phyloP scores from a whole-genome alignment of 1,284 basidiomycete species.

The Cryptococcus amylolentus region DNA sequence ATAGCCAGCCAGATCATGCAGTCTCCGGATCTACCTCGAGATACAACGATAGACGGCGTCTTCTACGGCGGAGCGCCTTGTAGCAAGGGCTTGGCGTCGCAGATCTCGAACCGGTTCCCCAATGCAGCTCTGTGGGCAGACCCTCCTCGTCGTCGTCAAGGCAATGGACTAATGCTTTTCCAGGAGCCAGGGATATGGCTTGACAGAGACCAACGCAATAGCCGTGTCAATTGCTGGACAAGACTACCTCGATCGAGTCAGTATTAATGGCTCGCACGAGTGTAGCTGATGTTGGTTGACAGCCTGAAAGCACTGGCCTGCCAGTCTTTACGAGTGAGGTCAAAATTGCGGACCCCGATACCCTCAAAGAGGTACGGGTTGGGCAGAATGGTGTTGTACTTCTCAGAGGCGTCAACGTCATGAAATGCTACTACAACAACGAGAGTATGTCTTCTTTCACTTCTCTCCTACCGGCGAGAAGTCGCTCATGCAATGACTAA shows the following conservation, averaged over 20 bases:
- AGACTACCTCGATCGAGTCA: conserved; percentile 23
- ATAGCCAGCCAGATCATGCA: conserved; percentile 38
- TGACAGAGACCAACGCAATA: conserved; percentile 45
- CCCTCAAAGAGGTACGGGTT: conserved; percentile 14
- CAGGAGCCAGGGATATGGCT: conserved; percentile 43
- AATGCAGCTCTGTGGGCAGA: conserved; percentile 24
- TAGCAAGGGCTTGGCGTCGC: conserved; percentile 32
- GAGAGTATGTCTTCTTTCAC: conserved; percentile 19
- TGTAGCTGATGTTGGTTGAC: too few species aligned
- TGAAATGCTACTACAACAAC: conserved; percentile 43
- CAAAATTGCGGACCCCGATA: conserved; percentile 34
- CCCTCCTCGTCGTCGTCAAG: too few species aligned
- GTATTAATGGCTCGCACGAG: too few species aligned
- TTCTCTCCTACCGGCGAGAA: too few species aligned
- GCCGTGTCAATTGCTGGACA: conserved; percentile 34
- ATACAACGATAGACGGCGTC: conserved; percentile 28
- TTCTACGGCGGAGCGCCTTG: conserved; percentile 46
- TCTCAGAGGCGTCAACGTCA: conserved; percentile 40
- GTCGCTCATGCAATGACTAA: background rate
- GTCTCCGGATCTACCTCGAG: conserved; percentile 28
- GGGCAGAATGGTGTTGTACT: conserved; percentile 32
- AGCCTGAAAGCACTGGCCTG: conserved; percentile 22
- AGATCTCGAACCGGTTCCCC: conserved; percentile 34
- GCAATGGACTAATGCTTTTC: background rate
- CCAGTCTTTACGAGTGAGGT: conserved; percentile 35